Conservation (phyloP, 148 eudicot species). For the Pharnaceum exiguum region DNA sequence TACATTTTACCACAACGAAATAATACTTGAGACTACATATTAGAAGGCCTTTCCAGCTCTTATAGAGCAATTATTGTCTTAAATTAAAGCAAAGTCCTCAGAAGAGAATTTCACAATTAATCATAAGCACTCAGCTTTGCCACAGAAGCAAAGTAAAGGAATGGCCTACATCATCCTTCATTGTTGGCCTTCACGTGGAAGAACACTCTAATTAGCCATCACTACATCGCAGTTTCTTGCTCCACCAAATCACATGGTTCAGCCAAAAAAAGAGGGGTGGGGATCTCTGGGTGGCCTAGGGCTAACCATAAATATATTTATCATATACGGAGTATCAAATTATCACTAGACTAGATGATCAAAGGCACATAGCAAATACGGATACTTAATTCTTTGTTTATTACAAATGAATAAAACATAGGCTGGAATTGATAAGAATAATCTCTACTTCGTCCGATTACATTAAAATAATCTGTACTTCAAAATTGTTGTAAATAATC, state of each 20-base stretch:
- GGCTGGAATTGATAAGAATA: too few relatives aligned
- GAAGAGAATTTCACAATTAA: constrained; percentile 9
- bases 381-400: too few relatives aligned
- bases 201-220: constrained; percentile 18
- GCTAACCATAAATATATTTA: neutral
- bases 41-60: constrained; percentile 22
- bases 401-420: too few relatives aligned
- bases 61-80: constrained; percentile 18
- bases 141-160: constrained; percentile 17
- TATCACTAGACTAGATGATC: too few relatives aligned
- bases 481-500: too few relatives aligned
- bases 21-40: constrained; percentile 1
- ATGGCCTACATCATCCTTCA: constrained; percentile 13
- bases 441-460: too few relatives aligned
- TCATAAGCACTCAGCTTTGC: constrained; percentile 13
- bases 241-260: constrained; percentile 27
- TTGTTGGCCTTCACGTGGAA: constrained; percentile 33
- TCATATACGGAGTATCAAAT: neutral
- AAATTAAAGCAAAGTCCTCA: constrained; percentile 13
- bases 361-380: too few relatives aligned
- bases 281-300: neutral
- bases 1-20: too few relatives aligned
- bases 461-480: too few relatives aligned
- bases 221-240: constrained; percentile 11
- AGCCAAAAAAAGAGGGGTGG: neutral